Evolutionary conservation across 108 stramenopile species (phyloP).

Genomic region (Skeletonema grethae): DNA sequence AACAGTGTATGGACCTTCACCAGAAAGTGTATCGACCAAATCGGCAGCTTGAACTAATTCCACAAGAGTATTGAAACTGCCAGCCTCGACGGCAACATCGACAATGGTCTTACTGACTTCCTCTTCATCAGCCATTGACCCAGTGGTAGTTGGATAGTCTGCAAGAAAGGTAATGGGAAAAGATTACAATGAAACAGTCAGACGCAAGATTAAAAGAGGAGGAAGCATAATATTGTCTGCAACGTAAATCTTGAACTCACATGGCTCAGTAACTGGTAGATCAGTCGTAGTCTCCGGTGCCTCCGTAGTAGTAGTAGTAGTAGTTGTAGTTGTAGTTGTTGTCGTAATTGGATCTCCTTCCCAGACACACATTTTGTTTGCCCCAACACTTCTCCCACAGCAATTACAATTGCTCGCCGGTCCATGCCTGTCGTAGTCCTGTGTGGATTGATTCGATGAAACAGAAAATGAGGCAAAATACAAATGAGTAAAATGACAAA

Average conservation of each 20-base stretch:
- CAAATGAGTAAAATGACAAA: not conserved
- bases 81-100: conserved; percentile 37
- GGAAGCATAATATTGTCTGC: too few species aligned
- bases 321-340: not conserved
- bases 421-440: conserved; percentile 7
- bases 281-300: not conserved
- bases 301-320: not conserved
- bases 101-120: conserved; percentile 11
- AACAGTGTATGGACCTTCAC: conserved; percentile 30
- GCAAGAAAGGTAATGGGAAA: too few species aligned
- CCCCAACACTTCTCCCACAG: conserved; percentile 10
- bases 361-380: conserved; percentile 20
- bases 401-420: conserved; percentile 5
- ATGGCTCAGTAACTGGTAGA: not conserved
- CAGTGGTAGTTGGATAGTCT: too few species aligned
- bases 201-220: too few species aligned
- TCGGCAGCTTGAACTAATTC: conserved; percentile 33
- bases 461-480: not conserved
- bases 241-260: too few species aligned
- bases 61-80: conserved; percentile 47
- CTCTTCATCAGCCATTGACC: not conserved
- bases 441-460: not conserved
- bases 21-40: conserved; percentile 40
- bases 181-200: too few species aligned
- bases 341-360: not conserved